Conservation (phyloP, 306 rosid species). For the Vigna hirtella region DNA sequence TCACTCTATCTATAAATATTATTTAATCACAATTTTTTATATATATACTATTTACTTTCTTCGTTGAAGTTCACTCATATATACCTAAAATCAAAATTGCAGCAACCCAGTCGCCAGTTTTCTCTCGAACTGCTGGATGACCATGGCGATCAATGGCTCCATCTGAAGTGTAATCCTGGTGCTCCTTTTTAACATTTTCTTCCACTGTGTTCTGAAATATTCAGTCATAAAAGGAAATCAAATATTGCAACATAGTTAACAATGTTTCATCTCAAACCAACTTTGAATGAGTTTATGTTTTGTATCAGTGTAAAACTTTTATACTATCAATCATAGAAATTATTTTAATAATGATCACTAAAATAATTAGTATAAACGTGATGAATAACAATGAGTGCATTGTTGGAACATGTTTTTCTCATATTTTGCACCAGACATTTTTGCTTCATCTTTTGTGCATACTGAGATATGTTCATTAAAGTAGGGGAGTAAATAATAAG, state of each 20-base stretch:
- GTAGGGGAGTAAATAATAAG: neutral
- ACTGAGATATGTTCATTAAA: slow-evolving; percentile 9
- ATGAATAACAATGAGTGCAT: neutral
- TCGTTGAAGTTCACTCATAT: neutral
- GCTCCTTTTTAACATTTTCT: slow-evolving; percentile 40
- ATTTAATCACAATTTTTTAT: neutral
- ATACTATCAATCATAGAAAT: neutral
- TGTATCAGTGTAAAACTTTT: neutral
- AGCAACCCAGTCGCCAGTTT: slow-evolving; percentile 66
- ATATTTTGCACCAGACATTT: neutral
- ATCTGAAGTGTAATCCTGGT: slow-evolving; percentile 52
- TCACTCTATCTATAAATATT: neutral
- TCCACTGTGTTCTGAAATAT: slow-evolving; percentile 45
- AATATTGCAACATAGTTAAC: neutral
- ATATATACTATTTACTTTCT: neutral
- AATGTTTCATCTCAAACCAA: neutral
- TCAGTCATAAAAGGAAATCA: neutral
- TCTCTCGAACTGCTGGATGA: slow-evolving; percentile 54
- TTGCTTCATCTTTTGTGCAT: neutral
- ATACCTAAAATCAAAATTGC: slow-evolving; percentile 70
- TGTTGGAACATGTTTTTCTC: neutral
- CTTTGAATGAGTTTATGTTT: neutral
- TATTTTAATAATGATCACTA: neutral
- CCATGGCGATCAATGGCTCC: slow-evolving; percentile 74
- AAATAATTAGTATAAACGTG: neutral